A percentile compares a stretch with the other conserved stretches of the same genome.
Conservation (phyloP, 495 filamentous ascomycete species). For the Penicillium goetzii region DNA sequence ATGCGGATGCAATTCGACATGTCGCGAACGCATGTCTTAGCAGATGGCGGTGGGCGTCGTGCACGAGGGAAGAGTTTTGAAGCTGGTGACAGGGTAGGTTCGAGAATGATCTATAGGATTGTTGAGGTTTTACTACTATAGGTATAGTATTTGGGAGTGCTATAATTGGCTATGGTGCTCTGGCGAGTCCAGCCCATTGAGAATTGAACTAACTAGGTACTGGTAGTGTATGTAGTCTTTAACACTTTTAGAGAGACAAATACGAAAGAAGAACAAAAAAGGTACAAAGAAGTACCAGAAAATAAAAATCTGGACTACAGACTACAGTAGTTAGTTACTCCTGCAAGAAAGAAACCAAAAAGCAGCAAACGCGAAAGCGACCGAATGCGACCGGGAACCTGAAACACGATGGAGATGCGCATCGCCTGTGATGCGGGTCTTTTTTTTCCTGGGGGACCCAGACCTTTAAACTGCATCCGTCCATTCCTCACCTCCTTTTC, state of each 20-base stretch:
- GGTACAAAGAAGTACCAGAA: too few species aligned
- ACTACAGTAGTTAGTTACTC: neutral
- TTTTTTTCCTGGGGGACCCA: neutral
- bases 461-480: constrained; percentile 27
- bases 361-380: neutral
- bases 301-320: neutral
- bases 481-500: constrained; percentile 30
- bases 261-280: too few species aligned
- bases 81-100: neutral
- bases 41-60: constrained; percentile 7
- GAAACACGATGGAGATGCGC: constrained; percentile 26
- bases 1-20: constrained; percentile 25
- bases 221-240: neutral
- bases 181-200: too few species aligned
- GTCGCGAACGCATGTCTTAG: constrained; percentile 27
- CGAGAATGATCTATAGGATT: neutral
- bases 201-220: too few species aligned
- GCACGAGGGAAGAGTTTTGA: neutral
- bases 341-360: too few species aligned
- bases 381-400: constrained; percentile 7
- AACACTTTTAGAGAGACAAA: too few species aligned
- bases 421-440: too few species aligned
- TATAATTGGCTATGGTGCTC: neutral
- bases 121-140: neutral
- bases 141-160: neutral